Base-by-base conservation (phyloP, 495 filamentous ascomycete species). In the Trichoderma virens region DNA sequence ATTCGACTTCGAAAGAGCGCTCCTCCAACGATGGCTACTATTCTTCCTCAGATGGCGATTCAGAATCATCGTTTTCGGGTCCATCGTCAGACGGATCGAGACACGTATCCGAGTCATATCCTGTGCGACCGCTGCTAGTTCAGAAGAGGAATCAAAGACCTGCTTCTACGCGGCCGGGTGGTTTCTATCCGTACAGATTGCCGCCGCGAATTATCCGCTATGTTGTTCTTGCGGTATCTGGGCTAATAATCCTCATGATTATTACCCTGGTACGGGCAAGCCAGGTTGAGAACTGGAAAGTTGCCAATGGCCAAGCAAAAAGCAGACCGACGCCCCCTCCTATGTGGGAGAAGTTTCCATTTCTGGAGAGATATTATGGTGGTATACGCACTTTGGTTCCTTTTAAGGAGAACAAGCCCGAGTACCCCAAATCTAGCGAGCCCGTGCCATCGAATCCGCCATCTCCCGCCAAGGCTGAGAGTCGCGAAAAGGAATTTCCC, bases 341-440 rank as follows among this genome's bases (percentile, higher is more conserved):
- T 3, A 72, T 78, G 56, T 97, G 92, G 92, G 90, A 95, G 70
- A 79, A 78, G 5, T 97, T 95, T 71, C 85, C 85, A 0, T 92
- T 94, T 71, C 74, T 97, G 64, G 86, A 82, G 59, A 80, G 92
- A 62, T 97, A 97, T 72, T 88, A 94, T 72, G 92, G 92, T 18
- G 92, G 92, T 0, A 79, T 97, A 56, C 79, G 83, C 65, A 86
- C 78, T 2, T 68, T 96, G 65, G 83, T 90, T 0, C 72, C 84
- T 8, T 78, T 85, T 54, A 70, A 74, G 18, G 76, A 88, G 13
- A 90, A 88, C 65, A 72, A 80, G 1, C 87, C 92, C 13, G 89
- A 97, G 70, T 97, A 92, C 71, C 91, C 91, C n/a, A 79, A 78
- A 16, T 64, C 74, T 2, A 74, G 75, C 34, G 83, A 83, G 32